Evolutionary conservation across 2,329 filamentous ascomycete genomes (phyloP).

Genomic region (Monosporascus sp.): DNA sequence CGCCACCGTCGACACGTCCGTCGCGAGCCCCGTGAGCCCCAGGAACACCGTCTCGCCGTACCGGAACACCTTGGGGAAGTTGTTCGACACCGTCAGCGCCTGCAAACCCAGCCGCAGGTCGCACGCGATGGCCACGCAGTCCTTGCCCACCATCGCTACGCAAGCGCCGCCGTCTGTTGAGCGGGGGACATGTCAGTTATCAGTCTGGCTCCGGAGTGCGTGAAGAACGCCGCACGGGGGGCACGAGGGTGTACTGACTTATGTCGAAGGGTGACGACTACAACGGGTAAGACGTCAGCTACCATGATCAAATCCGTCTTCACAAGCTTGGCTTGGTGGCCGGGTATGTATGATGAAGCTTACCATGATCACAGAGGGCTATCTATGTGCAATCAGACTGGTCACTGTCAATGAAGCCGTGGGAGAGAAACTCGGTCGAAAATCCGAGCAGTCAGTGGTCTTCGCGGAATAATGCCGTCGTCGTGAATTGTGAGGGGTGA

Average conservation of each 20-base stretch:
- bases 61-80: conserved; percentile 99
- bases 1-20: conserved; percentile 88
- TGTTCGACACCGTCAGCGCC: conserved; percentile 95
- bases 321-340: conserved; percentile 5
- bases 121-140: conserved; percentile 99
- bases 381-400: no score
- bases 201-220: conserved; percentile 2
- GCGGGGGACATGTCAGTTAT: background rate
- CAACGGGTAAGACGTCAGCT: conserved; percentile 16
- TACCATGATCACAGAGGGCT: conserved; percentile 23
- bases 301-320: conserved; percentile 22
- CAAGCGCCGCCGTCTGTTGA: conserved; percentile 76
- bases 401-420: conserved; percentile 3
- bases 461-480: background rate
- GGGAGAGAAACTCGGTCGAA: conserved; percentile 6
- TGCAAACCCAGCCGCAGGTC: conserved; percentile 97
- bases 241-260: conserved; percentile 54
- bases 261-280: conserved; percentile 92
- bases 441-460: background rate
- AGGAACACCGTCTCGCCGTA: conserved; percentile 88
- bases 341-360: conserved; percentile 11
- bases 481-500: background rate
- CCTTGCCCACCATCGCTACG: conserved; percentile 98
- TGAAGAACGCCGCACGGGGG: conserved; percentile 6
- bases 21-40: conserved; percentile 91